Conservation (phyloP, 306 rosid genomes). For the Nissolia schottii region DNA sequence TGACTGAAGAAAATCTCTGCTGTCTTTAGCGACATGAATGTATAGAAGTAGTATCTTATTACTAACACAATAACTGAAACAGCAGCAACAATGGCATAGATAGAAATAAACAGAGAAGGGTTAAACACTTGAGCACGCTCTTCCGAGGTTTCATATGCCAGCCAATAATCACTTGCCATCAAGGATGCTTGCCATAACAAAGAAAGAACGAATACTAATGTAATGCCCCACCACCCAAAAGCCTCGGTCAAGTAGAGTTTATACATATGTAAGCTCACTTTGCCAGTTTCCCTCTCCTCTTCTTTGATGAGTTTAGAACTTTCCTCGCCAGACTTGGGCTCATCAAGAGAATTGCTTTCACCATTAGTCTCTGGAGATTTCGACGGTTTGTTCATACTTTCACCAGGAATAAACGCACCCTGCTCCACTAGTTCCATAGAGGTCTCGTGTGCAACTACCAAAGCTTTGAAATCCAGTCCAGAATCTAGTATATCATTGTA, state of each 20-base stretch:
- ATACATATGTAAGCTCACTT: conserved; percentile 53
- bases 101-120: conserved; percentile 45
- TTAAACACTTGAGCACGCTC: conserved; percentile 41
- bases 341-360: conserved; percentile 38
- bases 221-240: conserved; percentile 77
- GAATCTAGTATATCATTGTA: conserved; percentile 43
- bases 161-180: conserved; percentile 81
- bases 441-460: conserved; percentile 71
- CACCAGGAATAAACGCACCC: conserved; percentile 19
- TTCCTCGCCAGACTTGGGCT: conserved; percentile 26
- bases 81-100: conserved; percentile 44
- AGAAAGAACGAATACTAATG: conserved; percentile 34
- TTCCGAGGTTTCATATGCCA: conserved; percentile 70
- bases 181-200: conserved; percentile 51
- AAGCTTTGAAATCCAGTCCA: conserved; percentile 58
- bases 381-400: conserved; percentile 24
- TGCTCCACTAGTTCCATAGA: conserved; percentile 78
- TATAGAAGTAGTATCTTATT: conserved; percentile 32
- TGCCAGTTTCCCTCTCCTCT: conserved; percentile 77
- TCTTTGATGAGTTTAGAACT: conserved; percentile 74
- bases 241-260: conserved; percentile 73
- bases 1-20: conserved; percentile 55
- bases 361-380: conserved; percentile 30
- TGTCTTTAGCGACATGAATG: conserved; percentile 55
- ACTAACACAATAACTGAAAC: conserved; percentile 36